These are phyloP conservation scores for Fusarium sp. DNA, from an alignment of 2,329 filamentous ascomycete genomes.

Conservation along the genomic window DNA sequence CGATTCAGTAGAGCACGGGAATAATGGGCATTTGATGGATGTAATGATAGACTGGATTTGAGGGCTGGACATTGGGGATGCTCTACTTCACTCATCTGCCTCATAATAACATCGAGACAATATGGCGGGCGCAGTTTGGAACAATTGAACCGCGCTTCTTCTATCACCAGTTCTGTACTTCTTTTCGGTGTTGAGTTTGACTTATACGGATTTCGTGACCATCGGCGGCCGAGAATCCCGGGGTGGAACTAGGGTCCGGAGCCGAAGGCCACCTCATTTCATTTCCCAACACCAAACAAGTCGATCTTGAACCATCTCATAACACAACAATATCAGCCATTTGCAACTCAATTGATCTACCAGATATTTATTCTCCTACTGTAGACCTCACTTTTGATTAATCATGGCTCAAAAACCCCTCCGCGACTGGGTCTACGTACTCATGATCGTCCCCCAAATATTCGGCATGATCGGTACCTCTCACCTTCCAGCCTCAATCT, in stretches of 20 bases:
- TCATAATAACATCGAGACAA: too few species aligned
- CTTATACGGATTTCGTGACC: background rate
- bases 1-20: background rate
- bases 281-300: conserved; percentile 19
- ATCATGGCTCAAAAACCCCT: conserved; percentile 43
- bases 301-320: background rate
- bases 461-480: conserved; percentile 51
- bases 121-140: fast-evolving
- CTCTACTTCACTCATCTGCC: background rate
- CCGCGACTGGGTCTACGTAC: conserved; percentile 53
- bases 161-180: background rate
- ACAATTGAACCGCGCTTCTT: background rate
- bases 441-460: conserved; percentile 50
- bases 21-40: background rate
- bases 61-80: background rate
- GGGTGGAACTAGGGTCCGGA: conserved; percentile 3
- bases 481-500: too few species aligned
- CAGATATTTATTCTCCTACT: too few species aligned
- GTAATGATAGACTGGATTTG: background rate
- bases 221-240: conserved; percentile 1
- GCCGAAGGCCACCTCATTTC: conserved; percentile 25
- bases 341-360: background rate
- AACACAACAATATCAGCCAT: background rate
- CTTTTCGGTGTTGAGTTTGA: too few species aligned
- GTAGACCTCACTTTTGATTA: too few species aligned